Conservation (phyloP, 2,329 filamentous ascomycete genomes). For the Neonectria faginata region DNA sequence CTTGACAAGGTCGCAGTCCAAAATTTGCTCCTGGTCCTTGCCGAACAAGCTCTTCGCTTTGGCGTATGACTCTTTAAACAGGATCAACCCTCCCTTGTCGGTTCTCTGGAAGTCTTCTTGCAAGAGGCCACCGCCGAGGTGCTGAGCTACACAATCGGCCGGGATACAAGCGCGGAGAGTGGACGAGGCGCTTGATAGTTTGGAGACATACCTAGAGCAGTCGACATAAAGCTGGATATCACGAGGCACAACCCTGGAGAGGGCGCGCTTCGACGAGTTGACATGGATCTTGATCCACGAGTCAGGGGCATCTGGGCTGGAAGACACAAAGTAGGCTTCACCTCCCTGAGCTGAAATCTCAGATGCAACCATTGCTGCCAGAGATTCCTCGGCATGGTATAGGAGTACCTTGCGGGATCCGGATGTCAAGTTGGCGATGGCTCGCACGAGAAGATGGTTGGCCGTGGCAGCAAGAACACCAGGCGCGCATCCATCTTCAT, state of each 20-base stretch:
- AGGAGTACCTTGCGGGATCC: background rate
- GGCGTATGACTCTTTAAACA: constrained; percentile 8
- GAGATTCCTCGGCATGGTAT: constrained; percentile 13
- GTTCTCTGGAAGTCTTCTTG: background rate
- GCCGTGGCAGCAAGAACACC: constrained; percentile 3
- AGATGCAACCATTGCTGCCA: background rate
- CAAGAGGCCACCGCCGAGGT: constrained; percentile 7
- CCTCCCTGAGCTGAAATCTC: constrained; percentile 8
- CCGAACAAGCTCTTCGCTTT: background rate
- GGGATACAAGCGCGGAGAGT: constrained; percentile 4
- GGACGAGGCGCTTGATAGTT: background rate
- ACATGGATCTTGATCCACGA: constrained; percentile 14
- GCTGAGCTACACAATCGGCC: background rate
- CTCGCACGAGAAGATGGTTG: constrained; percentile 3
- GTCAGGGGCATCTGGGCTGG: background rate
- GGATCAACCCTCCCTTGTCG: background rate
- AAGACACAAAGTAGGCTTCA: constrained; percentile 9
- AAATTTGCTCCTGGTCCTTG: background rate
- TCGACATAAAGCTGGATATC: constrained; percentile 17
- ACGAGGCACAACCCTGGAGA: constrained; percentile 3
- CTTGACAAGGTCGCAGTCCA: constrained; percentile 3
- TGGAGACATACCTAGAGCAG: constrained; percentile 5
- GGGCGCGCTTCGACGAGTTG: constrained; percentile 15
- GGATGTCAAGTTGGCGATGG: constrained; percentile 5
- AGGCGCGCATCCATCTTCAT: background rate